Percentiles rank a stretch among this genome's conserved stretches.
These are phyloP conservation scores for Syzygium syzygioides DNA, from an alignment of 441 rosid species.

Conservation along the genomic window DNA sequence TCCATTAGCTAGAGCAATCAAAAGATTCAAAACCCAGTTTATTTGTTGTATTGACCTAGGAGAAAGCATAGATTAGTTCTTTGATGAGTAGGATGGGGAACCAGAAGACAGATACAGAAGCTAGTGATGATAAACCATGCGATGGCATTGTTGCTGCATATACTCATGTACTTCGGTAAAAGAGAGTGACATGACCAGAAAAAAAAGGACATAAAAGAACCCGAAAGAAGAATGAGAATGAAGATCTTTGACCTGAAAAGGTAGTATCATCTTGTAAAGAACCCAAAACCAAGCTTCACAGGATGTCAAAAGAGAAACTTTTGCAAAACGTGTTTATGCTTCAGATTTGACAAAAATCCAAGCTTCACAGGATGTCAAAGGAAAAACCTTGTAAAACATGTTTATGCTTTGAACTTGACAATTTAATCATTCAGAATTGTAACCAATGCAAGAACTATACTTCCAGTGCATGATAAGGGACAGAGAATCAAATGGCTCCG, in stretches of 20 bases:
- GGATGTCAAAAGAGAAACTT: not conserved
- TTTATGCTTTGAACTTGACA: not conserved
- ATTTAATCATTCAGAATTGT: not conserved
- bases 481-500: not conserved
- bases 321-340: not conserved
- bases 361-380: not conserved
- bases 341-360: not conserved
- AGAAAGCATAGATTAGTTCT: not conserved
- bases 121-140: not conserved
- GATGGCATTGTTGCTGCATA: not conserved
- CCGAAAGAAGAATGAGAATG: not conserved
- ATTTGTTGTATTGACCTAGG: not conserved
- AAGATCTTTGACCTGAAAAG: not conserved
- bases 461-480: not conserved
- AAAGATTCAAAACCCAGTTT: not conserved
- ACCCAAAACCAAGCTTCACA: not conserved
- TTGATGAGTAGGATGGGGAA: not conserved
- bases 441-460: not conserved
- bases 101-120: not conserved
- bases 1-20: not conserved
- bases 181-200: not conserved
- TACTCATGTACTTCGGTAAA: not conserved
- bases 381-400: not conserved
- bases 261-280: not conserved
- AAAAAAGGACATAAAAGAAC: not conserved